These are phyloP conservation scores for Telfairia occidentalis DNA, from an alignment of 331 rosid species.

Conservation along the genomic window DNA sequence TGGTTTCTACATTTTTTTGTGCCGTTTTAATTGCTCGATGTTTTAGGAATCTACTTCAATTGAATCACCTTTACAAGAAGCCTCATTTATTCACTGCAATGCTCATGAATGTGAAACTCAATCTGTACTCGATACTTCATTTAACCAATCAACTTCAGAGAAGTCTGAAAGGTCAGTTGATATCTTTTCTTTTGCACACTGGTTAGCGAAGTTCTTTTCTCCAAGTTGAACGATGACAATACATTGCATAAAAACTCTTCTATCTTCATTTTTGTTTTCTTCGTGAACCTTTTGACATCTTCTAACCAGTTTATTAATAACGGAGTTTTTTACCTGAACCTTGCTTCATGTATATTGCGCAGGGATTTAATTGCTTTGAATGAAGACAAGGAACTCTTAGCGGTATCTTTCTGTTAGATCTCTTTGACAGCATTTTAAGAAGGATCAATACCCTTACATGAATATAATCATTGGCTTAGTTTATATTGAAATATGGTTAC, in stretches of 20 bases:
- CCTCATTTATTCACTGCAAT: background rate
- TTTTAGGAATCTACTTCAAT: constrained; percentile 4
- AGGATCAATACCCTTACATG: background rate
- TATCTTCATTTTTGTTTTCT: background rate
- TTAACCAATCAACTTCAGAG: background rate
- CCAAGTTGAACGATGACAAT: background rate
- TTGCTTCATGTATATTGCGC: background rate
- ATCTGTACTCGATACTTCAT: background rate
- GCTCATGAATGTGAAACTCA: background rate
- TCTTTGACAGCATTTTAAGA: background rate
- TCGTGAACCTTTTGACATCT: background rate
- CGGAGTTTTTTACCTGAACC: background rate
- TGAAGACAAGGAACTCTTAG: background rate
- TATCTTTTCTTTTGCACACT: background rate
- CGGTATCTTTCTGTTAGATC: background rate
- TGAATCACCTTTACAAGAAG: background rate
- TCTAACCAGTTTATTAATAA: background rate
- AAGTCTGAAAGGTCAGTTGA: background rate
- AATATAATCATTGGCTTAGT: background rate
- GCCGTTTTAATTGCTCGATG: background rate
- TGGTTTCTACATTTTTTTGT: background rate
- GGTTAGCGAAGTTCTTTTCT: background rate
- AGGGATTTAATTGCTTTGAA: background rate
- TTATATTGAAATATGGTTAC: background rate
- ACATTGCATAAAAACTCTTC: background rate